Conservation (phyloP, 2,329 filamentous ascomycete species). For the Lachnellula subtilissima region DNA sequence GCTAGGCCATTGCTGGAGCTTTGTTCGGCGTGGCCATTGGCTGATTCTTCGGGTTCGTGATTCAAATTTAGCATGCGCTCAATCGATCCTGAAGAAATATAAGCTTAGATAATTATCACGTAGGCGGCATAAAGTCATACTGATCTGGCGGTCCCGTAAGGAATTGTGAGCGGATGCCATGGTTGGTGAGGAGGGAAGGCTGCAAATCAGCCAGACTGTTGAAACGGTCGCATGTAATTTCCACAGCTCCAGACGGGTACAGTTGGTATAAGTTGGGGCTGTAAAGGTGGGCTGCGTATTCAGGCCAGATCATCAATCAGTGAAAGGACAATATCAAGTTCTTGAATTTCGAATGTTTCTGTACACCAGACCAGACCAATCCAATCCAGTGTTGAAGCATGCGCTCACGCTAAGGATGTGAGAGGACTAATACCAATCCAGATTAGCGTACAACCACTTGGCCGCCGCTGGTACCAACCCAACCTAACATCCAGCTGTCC, state of each 20-base stretch:
- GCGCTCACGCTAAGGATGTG: not conserved
- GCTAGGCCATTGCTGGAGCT: constrained; percentile 57
- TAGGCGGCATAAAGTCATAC: constrained; percentile 40
- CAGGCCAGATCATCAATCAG: constrained; percentile 14
- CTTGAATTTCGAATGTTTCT: not conserved
- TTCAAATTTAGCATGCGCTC: constrained; percentile 96
- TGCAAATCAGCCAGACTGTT: constrained; percentile 29
- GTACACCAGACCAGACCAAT: not conserved
- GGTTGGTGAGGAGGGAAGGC: constrained; percentile 27
- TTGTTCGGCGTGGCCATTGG: constrained; percentile 58
- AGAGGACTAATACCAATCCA: not conserved
- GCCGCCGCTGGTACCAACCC: not conserved
- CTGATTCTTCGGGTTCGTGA: constrained; percentile 52
- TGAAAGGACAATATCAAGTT: constrained; percentile 5
- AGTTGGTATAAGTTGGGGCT: not conserved
- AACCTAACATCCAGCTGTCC: not conserved
- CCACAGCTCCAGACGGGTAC: constrained; percentile 3
- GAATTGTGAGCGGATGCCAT: constrained; percentile 55
- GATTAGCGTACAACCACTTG: not conserved
- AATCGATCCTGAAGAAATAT: constrained; percentile 65
- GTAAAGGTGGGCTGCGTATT: not conserved
- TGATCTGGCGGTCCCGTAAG: constrained; percentile 68
- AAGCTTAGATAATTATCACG: constrained; percentile 4
- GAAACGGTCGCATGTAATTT: constrained; percentile 24
- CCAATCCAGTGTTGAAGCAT: not conserved